A percentile compares a stretch with the other conserved stretches of the same genome.
phyloP scores from a whole-genome alignment of 495 filamentous ascomycete genomes.

The Penicillium pancosmium region DNA sequence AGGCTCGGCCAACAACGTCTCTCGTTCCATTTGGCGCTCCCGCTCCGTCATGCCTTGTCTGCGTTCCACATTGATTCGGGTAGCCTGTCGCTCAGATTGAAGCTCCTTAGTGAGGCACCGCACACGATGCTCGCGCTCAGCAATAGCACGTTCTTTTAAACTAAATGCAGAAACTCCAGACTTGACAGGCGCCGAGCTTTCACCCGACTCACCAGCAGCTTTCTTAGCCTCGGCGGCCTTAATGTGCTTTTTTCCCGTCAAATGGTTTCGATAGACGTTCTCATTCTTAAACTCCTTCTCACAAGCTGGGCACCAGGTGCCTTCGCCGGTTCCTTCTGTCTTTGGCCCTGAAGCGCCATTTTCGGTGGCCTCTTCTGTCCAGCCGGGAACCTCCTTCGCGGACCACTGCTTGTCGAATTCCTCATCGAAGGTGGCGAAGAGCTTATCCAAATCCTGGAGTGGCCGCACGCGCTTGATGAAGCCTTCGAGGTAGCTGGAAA shows the following conservation, averaged over 20 bases:
- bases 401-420: slow-evolving; percentile 87
- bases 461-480: slow-evolving; percentile 83
- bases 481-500: slow-evolving; percentile 80
- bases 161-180: slow-evolving; percentile 37
- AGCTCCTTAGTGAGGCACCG: slow-evolving; percentile 75
- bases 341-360: slow-evolving; percentile 49
- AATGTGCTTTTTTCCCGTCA: slow-evolving; percentile 90
- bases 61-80: slow-evolving; percentile 88
- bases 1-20: slow-evolving; percentile 74
- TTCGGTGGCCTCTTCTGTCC: slow-evolving; percentile 59
- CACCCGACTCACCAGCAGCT: slow-evolving; percentile 38
- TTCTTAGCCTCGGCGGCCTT: slow-evolving; percentile 68
- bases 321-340: slow-evolving; percentile 65
- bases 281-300: slow-evolving; percentile 94
- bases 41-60: slow-evolving; percentile 95
- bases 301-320: slow-evolving; percentile 85
- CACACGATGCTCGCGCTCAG: slow-evolving; percentile 83
- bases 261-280: slow-evolving; percentile 88
- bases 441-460: slow-evolving; percentile 77
- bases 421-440: slow-evolving; percentile 71
- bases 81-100: slow-evolving; percentile 78
- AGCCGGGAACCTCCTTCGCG: slow-evolving; percentile 75
- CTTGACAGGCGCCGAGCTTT: slow-evolving; percentile 23
- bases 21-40: slow-evolving; percentile 88
- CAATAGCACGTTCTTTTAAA: slow-evolving; percentile 87